Conservation (phyloP, 441 rosid genomes). For the Eruca vesicaria region DNA sequence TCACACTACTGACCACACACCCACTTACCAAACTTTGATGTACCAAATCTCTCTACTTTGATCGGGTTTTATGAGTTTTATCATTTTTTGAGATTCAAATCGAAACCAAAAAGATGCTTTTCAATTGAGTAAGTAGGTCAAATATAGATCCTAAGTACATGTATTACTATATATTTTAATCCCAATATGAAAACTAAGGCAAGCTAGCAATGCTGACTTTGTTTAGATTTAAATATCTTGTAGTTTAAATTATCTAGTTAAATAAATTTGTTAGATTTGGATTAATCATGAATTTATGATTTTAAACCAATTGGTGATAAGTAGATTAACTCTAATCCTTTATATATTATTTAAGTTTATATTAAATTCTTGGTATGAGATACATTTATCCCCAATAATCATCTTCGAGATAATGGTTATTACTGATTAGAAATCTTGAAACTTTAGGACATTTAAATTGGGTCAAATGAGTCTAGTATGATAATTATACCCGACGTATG, state of each 20-base stretch:
- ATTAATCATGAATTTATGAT: too few species aligned
- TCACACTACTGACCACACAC: constrained; percentile 28
- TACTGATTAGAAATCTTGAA: too few species aligned
- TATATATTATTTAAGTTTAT: too few species aligned
- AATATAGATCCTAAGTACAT: not conserved
- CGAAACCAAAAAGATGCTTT: not conserved
- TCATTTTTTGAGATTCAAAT: constrained; percentile 2
- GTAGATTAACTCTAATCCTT: too few species aligned
- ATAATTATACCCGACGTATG: too few species aligned
- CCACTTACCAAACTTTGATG: constrained; percentile 27
- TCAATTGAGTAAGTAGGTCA: not conserved
- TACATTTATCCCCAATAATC: too few species aligned
- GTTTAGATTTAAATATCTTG: not conserved
- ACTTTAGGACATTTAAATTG: too few species aligned
- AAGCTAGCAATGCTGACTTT: not conserved
- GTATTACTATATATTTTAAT: not conserved
- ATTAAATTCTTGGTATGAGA: too few species aligned
- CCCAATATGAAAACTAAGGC: not conserved
- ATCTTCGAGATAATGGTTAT: too few species aligned
- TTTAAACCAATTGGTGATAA: too few species aligned
- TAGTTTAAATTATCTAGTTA: not conserved
- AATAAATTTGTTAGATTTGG: too few species aligned
- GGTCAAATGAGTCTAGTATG: too few species aligned
- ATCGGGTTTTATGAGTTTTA: not conserved
- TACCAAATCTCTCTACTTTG: constrained; percentile 17